Evolutionary conservation across 192 early-diverging fungal species (phyloP).

Genomic region (Cetraspora pellucida): DNA sequence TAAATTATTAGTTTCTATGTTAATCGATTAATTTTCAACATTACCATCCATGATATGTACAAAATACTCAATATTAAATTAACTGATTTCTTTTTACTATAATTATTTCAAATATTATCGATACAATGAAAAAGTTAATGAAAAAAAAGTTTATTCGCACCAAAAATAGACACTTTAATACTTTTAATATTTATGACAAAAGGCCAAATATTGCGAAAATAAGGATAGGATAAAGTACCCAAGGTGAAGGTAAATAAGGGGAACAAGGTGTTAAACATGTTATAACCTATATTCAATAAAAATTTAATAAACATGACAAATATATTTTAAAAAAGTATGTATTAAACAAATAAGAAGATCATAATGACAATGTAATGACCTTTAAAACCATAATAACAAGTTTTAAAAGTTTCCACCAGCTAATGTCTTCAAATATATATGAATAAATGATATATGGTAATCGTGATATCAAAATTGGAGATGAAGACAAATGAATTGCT

Average conservation of each 20-base stretch:
- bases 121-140: no score
- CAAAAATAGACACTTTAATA: no score
- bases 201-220: slow-evolving; percentile 46
- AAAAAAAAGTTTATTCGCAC: no score
- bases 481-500: background rate
- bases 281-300: slow-evolving; percentile 36
- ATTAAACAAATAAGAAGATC: background rate
- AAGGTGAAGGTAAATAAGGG: slow-evolving; percentile 38
- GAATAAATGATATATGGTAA: background rate
- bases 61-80: no score
- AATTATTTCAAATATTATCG: no score
- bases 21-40: no score
- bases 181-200: slow-evolving; percentile 38
- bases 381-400: slow-evolving; percentile 13
- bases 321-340: background rate
- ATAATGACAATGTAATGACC: background rate
- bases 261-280: slow-evolving; percentile 43
- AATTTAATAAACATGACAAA: background rate
- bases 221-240: slow-evolving; percentile 41
- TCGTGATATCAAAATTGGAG: background rate
- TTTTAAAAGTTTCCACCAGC: slow-evolving; percentile 15
- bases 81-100: no score
- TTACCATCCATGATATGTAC: no score
- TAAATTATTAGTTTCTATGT: no score
- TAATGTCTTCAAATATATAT: background rate